phyloP scores from a whole-genome alignment of 176 grass and related monocot species.

The Oryza meridionalis region DNA sequence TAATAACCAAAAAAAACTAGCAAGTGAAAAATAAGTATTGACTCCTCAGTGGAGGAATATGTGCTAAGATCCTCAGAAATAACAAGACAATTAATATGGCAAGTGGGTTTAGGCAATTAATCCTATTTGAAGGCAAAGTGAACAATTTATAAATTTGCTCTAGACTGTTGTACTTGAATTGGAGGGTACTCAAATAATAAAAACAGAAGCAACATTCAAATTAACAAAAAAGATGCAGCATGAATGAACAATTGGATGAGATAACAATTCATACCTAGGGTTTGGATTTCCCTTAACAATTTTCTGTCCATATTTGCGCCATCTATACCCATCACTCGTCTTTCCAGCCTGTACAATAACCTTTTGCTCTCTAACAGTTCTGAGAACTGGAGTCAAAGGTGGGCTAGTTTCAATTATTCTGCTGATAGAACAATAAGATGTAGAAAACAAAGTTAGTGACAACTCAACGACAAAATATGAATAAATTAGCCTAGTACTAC shows the following conservation, averaged over 20 bases:
- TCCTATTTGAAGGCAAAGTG: background rate
- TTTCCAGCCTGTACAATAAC: slow-evolving; percentile 83
- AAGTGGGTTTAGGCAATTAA: background rate
- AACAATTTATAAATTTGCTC: background rate
- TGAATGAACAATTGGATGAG: background rate
- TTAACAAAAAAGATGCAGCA: background rate
- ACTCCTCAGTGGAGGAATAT: background rate
- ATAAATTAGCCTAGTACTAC: slow-evolving; percentile 9
- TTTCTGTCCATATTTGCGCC: slow-evolving; percentile 99
- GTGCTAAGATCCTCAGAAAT: background rate
- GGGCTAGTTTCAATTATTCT: slow-evolving; percentile 58
- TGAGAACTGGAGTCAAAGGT: slow-evolving; percentile 61
- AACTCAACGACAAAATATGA: slow-evolving; percentile 36
- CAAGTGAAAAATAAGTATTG: background rate
- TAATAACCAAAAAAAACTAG: background rate
- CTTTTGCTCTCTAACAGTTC: slow-evolving; percentile 85
- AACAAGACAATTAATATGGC: background rate
- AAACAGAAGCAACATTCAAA: slow-evolving; percentile 2
- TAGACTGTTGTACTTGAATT: slow-evolving; percentile 1
- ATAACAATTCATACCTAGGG: slow-evolving; percentile 65
- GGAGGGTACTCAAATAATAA: background rate
- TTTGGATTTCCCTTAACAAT: slow-evolving; percentile 98
- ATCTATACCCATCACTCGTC: slow-evolving; percentile 92
- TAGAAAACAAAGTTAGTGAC: slow-evolving; percentile 34
- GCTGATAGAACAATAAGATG: slow-evolving; percentile 43